Base-by-base conservation (phyloP, 495 filamentous ascomycete species). In the Filosporella fistucella region DNA sequence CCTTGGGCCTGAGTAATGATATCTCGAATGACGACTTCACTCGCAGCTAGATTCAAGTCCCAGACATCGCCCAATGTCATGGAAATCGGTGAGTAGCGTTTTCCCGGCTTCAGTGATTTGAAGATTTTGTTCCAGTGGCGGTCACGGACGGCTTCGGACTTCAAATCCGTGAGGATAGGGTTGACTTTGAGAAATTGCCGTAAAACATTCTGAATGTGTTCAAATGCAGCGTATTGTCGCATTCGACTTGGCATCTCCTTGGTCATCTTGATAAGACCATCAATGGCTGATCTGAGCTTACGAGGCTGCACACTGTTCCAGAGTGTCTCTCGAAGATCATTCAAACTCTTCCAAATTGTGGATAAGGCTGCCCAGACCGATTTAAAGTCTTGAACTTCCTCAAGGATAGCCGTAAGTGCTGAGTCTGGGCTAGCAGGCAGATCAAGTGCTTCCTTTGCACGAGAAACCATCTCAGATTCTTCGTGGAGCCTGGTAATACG, bases 211-310 rank as follows among this genome's bases (percentile, higher is more conserved):
- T 99, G 93, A 25, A 97, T 87, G 57, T 99, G 91, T 64, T 97
- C 93, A 63, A 99, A 99, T 11, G 93, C 94, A 52, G 93, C 93
- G 64, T 99, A 99, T 58, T 99, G 93, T 38, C 93, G 82, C 94
- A 97, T 99, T 35, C 93, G 82, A 64, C 88, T 95, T 0, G 93
- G 93, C 93, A 99, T 99, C 49, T 97, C 91, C 70, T 95, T 99
- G 37, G 90, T 96, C 85, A 95, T 93, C 68, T 95, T 95, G 61
- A 96, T 87, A 23, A 97, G 75, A 28, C 82, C 80, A 59, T 99
- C 93, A 39, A 99, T 80, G 13, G 88, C 84, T 47, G 86, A 78
- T 23, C 94, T 78, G 49, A 97, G 78, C 66, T 96, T 97, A 35
- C 93, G 76, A 1, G 93, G 89, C 57, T 96, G 86, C 2, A 97